Base-by-base conservation (phyloP, 805 yeast genomes). In the Wickerhamomyces kurtzmanii region DNA sequence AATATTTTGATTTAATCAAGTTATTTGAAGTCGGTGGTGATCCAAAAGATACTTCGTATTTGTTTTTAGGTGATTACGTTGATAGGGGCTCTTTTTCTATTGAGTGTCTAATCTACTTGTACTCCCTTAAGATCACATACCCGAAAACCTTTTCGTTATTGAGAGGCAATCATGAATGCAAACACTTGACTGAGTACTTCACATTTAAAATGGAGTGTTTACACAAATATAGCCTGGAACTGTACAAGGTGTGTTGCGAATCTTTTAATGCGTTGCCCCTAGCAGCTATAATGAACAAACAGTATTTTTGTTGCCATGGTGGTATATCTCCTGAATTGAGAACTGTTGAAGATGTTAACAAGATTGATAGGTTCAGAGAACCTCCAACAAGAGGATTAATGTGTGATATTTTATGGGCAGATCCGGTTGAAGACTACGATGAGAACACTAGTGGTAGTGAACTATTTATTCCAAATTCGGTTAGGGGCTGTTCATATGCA, bases 331-430 rank as follows among this genome's bases (percentile, higher is more conserved):
- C 95, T 5, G 91, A 85, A 30, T 59, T 89, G 38, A 68, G 64
- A 30, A 58, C 77, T 2, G 60, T 84, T 22, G 74, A 73, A 25
- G 96, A 86, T 47, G 56, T 89, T 19, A 64, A 67, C 17, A 61
- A 56, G 20, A 58, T 89, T 22, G 74, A 87, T 54, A 67, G 98
- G 39, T 89, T 87, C 58, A 65, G 79, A 31, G 94, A 86, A 49
- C 95, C 95, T 16, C 97, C 98, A 6, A 81, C 95, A 3, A 70
- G 75, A 35, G 98, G 98, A 0, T 53, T 89, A 29, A 82, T 85
- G 85, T 89, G 96, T 55, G 98, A 89, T 55, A 57, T 89, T 37
- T 66, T 89, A 43, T 89, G 97, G 98, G 79, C 96, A 0, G 97
- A 89, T 53, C 98, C 98, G 1, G 60, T 79, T n/a, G 94, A 85